Conservation (phyloP, 2,329 filamentous ascomycete species). For the Dissoconium aciculare region DNA sequence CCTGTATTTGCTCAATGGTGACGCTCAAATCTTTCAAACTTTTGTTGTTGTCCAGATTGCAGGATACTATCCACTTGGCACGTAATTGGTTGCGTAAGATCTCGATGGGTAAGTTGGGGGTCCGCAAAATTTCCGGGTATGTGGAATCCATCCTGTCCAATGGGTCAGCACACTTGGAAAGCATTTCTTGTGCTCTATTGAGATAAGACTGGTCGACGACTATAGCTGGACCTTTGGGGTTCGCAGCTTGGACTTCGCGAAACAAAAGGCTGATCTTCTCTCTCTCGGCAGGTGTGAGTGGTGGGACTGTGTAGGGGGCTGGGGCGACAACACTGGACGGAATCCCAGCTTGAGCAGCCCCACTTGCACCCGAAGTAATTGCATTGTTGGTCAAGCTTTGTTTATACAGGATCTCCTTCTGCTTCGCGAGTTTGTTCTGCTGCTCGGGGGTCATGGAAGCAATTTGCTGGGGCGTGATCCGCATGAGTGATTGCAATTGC, state of each 20-base stretch:
- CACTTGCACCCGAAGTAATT: no score
- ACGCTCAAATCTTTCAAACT: slow-evolving; percentile 19
- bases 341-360: no score
- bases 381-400: no score
- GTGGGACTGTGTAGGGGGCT: no score
- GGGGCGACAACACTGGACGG: no score
- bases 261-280: slow-evolving; percentile 9
- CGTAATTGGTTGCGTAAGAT: slow-evolving; percentile 16
- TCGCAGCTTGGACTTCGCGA: slow-evolving; percentile 11
- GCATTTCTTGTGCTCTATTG: slow-evolving; percentile 11
- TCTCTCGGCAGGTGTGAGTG: not conserved
- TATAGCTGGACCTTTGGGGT: slow-evolving; percentile 17
- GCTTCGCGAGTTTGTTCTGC: not conserved
- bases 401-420: no score
- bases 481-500: slow-evolving; percentile 17
- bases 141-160: slow-evolving; percentile 14
- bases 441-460: not conserved
- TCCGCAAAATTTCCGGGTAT: slow-evolving; percentile 7
- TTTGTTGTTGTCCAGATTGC: slow-evolving; percentile 16
- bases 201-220: slow-evolving; percentile 11
- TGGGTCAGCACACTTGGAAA: slow-evolving; percentile 16
- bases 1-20: slow-evolving; percentile 12
- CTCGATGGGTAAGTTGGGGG: slow-evolving; percentile 12
- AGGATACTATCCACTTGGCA: slow-evolving; percentile 15
- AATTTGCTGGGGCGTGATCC: slow-evolving; percentile 1